Evolutionary conservation across 202 grass and related monocot species (phyloP).

Genomic region (Cymbopogon flexuosus): DNA sequence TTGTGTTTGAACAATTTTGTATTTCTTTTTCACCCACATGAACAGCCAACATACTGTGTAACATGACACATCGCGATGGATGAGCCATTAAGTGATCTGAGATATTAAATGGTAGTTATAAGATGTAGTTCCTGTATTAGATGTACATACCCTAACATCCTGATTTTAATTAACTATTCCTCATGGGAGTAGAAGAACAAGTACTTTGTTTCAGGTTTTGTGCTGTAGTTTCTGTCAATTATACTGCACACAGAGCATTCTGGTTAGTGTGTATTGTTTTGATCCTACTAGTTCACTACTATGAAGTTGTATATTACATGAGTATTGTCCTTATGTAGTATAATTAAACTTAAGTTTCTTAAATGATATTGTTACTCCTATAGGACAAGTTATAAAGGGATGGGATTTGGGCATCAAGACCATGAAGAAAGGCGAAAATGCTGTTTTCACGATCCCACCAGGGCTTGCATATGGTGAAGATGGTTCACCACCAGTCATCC

Average conservation of each 20-base stretch:
- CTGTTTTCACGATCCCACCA: slow-evolving; percentile 74
- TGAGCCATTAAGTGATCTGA: not conserved
- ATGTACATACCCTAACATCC: not conserved
- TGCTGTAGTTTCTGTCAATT: not conserved
- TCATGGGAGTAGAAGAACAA: not conserved
- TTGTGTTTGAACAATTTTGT: too few relatives aligned
- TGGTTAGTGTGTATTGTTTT: not conserved
- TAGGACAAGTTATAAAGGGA: slow-evolving; percentile 83
- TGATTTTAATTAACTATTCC: not conserved
- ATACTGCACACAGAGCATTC: not conserved
- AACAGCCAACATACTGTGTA: too few relatives aligned
- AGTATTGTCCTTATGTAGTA: not conserved
- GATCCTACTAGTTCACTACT: not conserved
- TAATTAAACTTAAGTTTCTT: not conserved
- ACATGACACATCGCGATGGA: not conserved
- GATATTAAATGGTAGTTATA: not conserved
- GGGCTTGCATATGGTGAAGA: slow-evolving; percentile 72
- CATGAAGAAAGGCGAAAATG: slow-evolving; percentile 88
- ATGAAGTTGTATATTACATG: not conserved
- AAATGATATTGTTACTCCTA: not conserved
- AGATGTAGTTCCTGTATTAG: not conserved
- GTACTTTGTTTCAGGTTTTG: not conserved
- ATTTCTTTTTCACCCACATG: too few relatives aligned
- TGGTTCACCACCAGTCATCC: slow-evolving; percentile 66
- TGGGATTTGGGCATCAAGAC: slow-evolving; percentile 91